Percentiles rank a stretch among this genome's conserved stretches.
These are phyloP conservation scores for Biancaea sappan DNA, from an alignment of 306 rosid species.

Conservation along the genomic window DNA sequence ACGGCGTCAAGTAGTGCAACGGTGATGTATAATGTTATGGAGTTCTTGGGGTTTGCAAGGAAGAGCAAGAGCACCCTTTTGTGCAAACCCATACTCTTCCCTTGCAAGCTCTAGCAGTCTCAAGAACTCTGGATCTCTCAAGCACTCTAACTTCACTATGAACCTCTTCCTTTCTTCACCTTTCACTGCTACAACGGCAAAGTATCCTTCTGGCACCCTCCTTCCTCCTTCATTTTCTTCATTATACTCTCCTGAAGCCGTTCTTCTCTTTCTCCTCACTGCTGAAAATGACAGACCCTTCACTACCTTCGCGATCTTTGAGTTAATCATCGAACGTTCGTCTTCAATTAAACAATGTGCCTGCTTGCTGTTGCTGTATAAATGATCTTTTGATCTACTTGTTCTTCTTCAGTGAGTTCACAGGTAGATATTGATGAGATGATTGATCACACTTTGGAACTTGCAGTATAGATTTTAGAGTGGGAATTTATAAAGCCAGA, in stretches of 20 bases:
- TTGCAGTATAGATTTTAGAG: not conserved
- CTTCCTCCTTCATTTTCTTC: slow-evolving; percentile 23
- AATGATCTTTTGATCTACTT: too few relatives aligned
- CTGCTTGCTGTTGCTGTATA: too few relatives aligned
- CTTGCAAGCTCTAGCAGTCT: slow-evolving; percentile 56
- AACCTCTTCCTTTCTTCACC: slow-evolving; percentile 69
- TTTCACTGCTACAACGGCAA: slow-evolving; percentile 62
- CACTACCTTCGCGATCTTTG: not conserved
- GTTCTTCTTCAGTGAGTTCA: slow-evolving; percentile 26
- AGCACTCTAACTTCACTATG: slow-evolving; percentile 52
- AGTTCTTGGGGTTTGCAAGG: slow-evolving; percentile 67
- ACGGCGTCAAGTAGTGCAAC: too few relatives aligned
- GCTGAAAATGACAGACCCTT: not conserved
- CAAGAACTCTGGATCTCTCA: slow-evolving; percentile 59
- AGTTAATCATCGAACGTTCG: too few relatives aligned
- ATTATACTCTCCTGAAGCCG: not conserved
- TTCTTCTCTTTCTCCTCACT: slow-evolving; percentile 13
- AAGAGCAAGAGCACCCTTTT: slow-evolving; percentile 67
- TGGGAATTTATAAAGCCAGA: slow-evolving; percentile 5
- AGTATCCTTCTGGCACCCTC: slow-evolving; percentile 54
- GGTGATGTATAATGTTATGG: slow-evolving; percentile 49
- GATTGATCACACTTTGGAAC: not conserved
- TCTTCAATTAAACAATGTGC: too few relatives aligned
- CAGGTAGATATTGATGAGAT: not conserved
- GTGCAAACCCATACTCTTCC: slow-evolving; percentile 71